A percentile compares a stretch with the other conserved stretches of the same genome.
These are phyloP conservation scores for Tremella yokohamensis DNA, from an alignment of 768 basidiomycete species.

Conservation along the genomic window DNA sequence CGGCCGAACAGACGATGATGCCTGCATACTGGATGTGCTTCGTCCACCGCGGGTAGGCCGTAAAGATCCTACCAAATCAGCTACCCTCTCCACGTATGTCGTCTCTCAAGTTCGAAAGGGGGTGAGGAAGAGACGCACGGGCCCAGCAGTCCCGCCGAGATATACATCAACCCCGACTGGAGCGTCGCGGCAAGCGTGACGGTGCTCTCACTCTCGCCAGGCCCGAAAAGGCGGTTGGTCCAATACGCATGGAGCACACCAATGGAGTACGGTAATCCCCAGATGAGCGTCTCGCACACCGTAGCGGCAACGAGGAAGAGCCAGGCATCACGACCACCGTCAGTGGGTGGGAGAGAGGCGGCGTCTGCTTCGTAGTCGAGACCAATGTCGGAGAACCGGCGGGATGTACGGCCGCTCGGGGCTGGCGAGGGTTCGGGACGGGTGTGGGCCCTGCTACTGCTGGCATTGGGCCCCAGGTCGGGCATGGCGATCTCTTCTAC, in stretches of 20 bases:
- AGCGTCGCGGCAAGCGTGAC: slow-evolving; percentile 43
- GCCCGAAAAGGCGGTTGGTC: slow-evolving; percentile 31
- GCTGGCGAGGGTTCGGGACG: background rate
- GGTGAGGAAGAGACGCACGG: slow-evolving; percentile 32
- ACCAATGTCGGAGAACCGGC: slow-evolving; percentile 1
- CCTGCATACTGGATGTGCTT: slow-evolving; percentile 26
- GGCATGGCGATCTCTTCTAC: too few species aligned
- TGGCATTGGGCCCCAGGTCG: too few species aligned
- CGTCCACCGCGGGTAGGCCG: slow-evolving; percentile 25
- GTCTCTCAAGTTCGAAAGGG: too few species aligned
- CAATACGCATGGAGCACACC: slow-evolving; percentile 45
- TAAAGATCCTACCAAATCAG: slow-evolving; percentile 20
- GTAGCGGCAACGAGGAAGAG: slow-evolving; percentile 40
- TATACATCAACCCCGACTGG: slow-evolving; percentile 42
- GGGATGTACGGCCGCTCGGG: background rate
- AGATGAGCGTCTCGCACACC: slow-evolving; percentile 34
- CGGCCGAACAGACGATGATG: slow-evolving; percentile 19
- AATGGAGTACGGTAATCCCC: slow-evolving; percentile 46
- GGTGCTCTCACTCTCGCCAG: slow-evolving; percentile 25
- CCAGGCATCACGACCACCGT: slow-evolving; percentile 41
- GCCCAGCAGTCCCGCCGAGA: slow-evolving; percentile 30
- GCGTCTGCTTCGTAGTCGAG: background rate
- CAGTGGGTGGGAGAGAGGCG: slow-evolving; percentile 16
- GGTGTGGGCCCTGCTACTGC: background rate
- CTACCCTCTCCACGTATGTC: too few species aligned